phyloP scores from a whole-genome alignment of 2,329 filamentous ascomycete species.

The Monosporascus sp. region DNA sequence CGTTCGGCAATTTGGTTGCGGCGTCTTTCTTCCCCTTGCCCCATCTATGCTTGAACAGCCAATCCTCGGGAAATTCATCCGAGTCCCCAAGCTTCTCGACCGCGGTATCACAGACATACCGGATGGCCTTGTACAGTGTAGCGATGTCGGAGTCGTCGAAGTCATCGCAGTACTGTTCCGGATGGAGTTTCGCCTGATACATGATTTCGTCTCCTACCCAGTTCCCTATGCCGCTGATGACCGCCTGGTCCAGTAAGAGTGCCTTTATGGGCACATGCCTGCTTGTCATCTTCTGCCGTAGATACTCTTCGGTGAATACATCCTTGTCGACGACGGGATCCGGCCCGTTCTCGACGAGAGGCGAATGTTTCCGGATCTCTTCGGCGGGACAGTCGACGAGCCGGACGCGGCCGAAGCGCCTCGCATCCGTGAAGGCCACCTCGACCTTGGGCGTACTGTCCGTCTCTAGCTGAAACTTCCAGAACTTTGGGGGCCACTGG shows the following conservation, averaged over 20 bases:
- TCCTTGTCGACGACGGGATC: constrained; percentile 84
- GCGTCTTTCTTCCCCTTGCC: constrained; percentile 75
- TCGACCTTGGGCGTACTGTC: constrained; percentile 46
- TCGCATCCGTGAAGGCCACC: constrained; percentile 77
- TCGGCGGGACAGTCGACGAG: constrained; percentile 74
- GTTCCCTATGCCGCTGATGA: constrained; percentile 90
- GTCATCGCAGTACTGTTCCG: constrained; percentile 86
- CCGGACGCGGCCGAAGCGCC: constrained; percentile 73
- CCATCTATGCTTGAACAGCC: constrained; percentile 88
- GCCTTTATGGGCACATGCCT: constrained; percentile 88
- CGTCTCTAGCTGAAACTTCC: constrained; percentile 77
- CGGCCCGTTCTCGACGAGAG: constrained; percentile 86
- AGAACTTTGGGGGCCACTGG: constrained; percentile 84
- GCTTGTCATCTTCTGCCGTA: constrained; percentile 62
- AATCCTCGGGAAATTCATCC: constrained; percentile 76
- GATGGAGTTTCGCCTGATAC: constrained; percentile 83
- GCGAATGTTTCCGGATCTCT: constrained; percentile 69
- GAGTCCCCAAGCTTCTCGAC: constrained; percentile 77
- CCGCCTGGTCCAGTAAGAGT: constrained; percentile 78
- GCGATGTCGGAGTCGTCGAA: constrained; percentile 67
- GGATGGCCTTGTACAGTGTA: constrained; percentile 65
- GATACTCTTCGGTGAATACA: constrained; percentile 68
- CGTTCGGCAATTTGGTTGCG: constrained; percentile 66
- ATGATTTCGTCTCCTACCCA: constrained; percentile 96
- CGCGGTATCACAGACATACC: constrained; percentile 74